Percentiles rank a stretch among this genome's conserved stretches.
phyloP scores from a whole-genome alignment of 768 basidiomycete species.

The Harrya chromipes region DNA sequence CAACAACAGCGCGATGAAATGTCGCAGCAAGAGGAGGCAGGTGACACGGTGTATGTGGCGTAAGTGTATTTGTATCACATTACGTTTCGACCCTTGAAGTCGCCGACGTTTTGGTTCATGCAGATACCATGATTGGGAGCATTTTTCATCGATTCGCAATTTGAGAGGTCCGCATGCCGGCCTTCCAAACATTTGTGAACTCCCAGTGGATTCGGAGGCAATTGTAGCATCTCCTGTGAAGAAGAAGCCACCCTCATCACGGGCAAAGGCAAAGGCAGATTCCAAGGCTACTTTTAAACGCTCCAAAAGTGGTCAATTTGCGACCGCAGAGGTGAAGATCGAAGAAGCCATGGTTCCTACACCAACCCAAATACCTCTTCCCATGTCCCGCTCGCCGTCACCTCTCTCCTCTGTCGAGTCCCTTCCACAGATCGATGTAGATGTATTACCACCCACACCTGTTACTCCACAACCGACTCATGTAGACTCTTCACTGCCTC shows the following conservation, averaged over 20 bases:
- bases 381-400: slow-evolving; percentile 38
- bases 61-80: slow-evolving; percentile 42
- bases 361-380: slow-evolving; percentile 36
- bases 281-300: slow-evolving; percentile 17
- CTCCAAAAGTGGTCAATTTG: slow-evolving; percentile 25
- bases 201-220: slow-evolving; percentile 30
- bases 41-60: slow-evolving; percentile 76
- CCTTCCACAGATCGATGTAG: slow-evolving; percentile 23
- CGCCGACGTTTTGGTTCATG: slow-evolving; percentile 9
- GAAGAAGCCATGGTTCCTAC: slow-evolving; percentile 22
- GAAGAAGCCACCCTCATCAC: slow-evolving; percentile 34
- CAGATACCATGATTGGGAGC: slow-evolving; percentile 93
- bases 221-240: slow-evolving; percentile 31
- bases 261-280: slow-evolving; percentile 26
- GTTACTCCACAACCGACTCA: slow-evolving; percentile 14
- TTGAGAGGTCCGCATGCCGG: slow-evolving; percentile 80
- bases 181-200: slow-evolving; percentile 61
- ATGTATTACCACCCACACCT: slow-evolving; percentile 28
- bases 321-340: slow-evolving; percentile 17
- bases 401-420: slow-evolving; percentile 29
- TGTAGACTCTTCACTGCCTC: slow-evolving; percentile 10
- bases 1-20: slow-evolving; percentile 29
- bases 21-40: slow-evolving; percentile 18
- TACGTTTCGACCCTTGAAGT: slow-evolving; percentile 1
- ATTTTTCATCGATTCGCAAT: slow-evolving; percentile 92